These are phyloP conservation scores for Daphne laureola DNA, from an alignment of 441 rosid species.

Conservation along the genomic window DNA sequence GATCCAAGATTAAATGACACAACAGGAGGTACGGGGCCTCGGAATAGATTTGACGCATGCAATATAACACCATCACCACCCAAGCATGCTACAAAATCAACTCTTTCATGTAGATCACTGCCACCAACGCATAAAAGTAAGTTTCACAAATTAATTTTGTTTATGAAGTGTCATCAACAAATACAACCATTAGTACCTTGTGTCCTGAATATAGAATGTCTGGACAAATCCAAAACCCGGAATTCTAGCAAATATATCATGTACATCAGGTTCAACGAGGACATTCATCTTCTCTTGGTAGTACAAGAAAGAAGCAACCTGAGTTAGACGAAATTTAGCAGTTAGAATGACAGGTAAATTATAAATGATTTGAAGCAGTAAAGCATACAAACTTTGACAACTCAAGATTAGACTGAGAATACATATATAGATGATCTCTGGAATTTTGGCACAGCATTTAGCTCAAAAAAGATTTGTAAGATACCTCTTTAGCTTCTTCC, in stretches of 20 bases:
- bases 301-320: conserved; percentile 89
- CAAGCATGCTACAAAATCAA: conserved; percentile 94
- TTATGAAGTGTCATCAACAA: neutral
- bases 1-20: conserved; percentile 97
- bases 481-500: conserved; percentile 98
- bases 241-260: conserved; percentile 92
- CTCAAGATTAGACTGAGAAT: no score
- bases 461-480: neutral
- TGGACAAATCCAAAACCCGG: conserved; percentile 98
- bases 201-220: conserved; percentile 95
- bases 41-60: conserved; percentile 91
- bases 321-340: conserved; percentile 14
- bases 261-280: conserved; percentile 96
- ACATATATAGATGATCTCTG: no score
- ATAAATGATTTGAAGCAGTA: neutral
- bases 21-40: conserved; percentile 92
- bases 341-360: conserved; percentile 4
- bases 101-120: conserved; percentile 96
- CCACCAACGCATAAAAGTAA: conserved; percentile 15
- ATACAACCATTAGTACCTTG: conserved; percentile 46
- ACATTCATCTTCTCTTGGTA: conserved; percentile 95
- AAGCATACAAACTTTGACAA: no score
- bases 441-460: no score
- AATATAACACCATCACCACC: conserved; percentile 98
- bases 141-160: conserved; percentile 3